Conservation (phyloP, 1,284 basidiomycete genomes). For the Exobasidium cylindrosporum region DNA sequence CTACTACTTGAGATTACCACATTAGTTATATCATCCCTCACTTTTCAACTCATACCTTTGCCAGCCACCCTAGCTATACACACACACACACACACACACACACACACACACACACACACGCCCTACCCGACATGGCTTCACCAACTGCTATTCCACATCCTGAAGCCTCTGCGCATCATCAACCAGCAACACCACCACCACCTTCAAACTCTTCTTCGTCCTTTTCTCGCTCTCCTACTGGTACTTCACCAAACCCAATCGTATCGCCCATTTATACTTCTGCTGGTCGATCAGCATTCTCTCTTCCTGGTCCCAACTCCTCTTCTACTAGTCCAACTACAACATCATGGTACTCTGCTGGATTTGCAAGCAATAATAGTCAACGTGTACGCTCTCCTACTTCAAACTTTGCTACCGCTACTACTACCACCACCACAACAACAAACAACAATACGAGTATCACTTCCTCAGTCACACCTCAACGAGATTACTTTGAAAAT, state of each 20-base stretch:
- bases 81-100: too few species aligned
- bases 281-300: constrained; percentile 8
- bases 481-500: constrained; percentile 2
- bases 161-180: constrained; percentile 40
- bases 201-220: neutral
- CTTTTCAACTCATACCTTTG: too few species aligned
- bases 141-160: constrained; percentile 38
- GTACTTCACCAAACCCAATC: constrained; percentile 2
- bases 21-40: too few species aligned
- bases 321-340: constrained; percentile 10
- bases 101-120: too few species aligned
- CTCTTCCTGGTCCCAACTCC: constrained; percentile 7
- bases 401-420: neutral
- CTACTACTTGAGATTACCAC: too few species aligned
- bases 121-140: constrained; percentile 25
- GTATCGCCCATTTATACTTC: constrained; percentile 11
- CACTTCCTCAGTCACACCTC: neutral
- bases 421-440: neutral
- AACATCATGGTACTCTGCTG: constrained; percentile 9
- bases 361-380: constrained; percentile 5
- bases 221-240: constrained; percentile 15
- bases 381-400: constrained; percentile 11
- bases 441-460: neutral
- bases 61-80: too few species aligned
- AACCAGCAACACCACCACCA: constrained; percentile 18